Evolutionary conservation across 306 rosid genomes (phyloP), one percentile per base, ranked within the genome.

Genomic region (Myrica gale): DNA sequence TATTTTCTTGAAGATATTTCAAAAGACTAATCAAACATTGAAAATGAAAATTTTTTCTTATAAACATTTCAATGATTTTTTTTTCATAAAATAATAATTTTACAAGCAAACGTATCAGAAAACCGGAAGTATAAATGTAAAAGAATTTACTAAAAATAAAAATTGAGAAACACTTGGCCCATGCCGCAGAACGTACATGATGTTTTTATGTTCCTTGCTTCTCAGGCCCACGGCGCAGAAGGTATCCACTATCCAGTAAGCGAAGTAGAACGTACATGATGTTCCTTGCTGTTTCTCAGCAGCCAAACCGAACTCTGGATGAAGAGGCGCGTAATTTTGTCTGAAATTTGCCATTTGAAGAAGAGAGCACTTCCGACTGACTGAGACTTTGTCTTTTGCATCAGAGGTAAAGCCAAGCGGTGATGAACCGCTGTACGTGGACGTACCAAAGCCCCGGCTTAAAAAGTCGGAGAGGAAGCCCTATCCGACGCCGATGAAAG

Each of bases 401-500:
- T 78, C 86, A 9, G 73, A 81, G 75, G 48, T 60, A 77, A 56
- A 55, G 39, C 17, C 61, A 71, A 60, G 42, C 11, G 54, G 41
- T 7, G 80, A 66, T 56, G 78, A 85, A 39, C 80, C 80, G 21
- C 76, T 67, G 4, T 89, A 91, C 75, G 79, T 62, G 8, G 98
- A 93, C 32, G 73, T 93, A 13, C 97, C 97, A 0, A 86, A 68
- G 70, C 97, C 90, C 46, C 39, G 42, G 7, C 78, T 66, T 48
- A 78, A 62, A 9, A 86, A 86, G 58, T 82, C 92, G 7, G 91
- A 86, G 72, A 89, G 98, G 76, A 91, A 93, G 63, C 88, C 96
- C 2, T 91, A 88, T 50, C 85, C 83, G 45, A 93, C 90, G 39
- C 96, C 97, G 17, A 91, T 91, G 96, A 93, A 88, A 80, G 71